Conservation (phyloP, 306 rosid genomes). For the Fagus sylvatica region DNA sequence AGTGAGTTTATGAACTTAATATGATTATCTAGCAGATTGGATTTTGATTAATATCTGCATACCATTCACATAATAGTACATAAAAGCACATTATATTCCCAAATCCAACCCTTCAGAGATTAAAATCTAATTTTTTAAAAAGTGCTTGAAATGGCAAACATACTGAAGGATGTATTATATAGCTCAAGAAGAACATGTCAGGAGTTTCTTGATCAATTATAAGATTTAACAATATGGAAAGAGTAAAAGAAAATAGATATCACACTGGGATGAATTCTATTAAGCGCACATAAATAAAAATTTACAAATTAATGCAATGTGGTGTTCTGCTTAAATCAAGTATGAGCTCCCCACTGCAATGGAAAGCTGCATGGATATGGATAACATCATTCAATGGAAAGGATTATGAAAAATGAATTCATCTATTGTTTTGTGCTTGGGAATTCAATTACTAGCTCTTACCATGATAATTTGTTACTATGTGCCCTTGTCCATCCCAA, state of each 20-base stretch:
- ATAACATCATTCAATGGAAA: background rate
- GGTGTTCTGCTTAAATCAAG: background rate
- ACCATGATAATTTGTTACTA: conserved; percentile 97
- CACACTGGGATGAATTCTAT: background rate
- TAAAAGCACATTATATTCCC: background rate
- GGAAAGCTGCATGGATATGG: background rate
- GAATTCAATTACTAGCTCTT: conserved; percentile 29
- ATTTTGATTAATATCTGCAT: background rate
- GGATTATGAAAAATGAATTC: background rate
- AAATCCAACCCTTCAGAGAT: background rate
- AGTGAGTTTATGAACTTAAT: conserved; percentile 4
- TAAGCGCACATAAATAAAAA: background rate
- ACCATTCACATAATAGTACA: background rate
- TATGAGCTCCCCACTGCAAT: conserved; percentile 8
- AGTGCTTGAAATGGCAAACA: background rate
- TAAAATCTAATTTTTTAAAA: background rate
- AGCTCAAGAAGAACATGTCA: background rate
- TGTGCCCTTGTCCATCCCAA: conserved; percentile 92
- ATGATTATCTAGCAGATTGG: background rate
- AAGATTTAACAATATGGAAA: background rate
- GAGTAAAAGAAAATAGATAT: background rate
- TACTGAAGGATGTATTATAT: background rate
- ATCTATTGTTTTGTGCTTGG: background rate
- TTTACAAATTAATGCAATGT: background rate
- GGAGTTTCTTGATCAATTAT: background rate